phyloP scores from a whole-genome alignment of 2,329 filamentous ascomycete genomes.

The Escovopsis sp. region DNA sequence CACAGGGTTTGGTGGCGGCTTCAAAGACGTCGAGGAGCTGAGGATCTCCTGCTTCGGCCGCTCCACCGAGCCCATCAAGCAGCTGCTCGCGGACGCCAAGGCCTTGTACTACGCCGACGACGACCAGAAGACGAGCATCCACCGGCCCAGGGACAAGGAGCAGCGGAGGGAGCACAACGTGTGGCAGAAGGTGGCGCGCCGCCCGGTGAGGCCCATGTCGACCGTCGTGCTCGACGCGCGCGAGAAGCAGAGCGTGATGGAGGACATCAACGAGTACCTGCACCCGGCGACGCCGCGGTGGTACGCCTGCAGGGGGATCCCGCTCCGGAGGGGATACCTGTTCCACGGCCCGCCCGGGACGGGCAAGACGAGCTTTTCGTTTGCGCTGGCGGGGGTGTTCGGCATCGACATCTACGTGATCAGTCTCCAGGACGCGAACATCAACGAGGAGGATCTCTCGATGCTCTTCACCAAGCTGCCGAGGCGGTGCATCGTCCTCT shows the following conservation, averaged over 20 bases:
- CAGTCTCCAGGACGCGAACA: constrained; percentile 35
- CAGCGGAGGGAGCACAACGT: constrained; percentile 28
- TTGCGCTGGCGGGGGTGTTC: constrained; percentile 50
- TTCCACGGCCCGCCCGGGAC: constrained; percentile 64
- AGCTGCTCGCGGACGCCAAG: constrained; percentile 37
- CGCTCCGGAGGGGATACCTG: constrained; percentile 61
- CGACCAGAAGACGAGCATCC: constrained; percentile 41
- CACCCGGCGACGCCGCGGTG: constrained; percentile 53
- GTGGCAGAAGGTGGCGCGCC: constrained; percentile 42
- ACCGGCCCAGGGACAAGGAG: constrained; percentile 32
- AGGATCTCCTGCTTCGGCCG: constrained; percentile 40
- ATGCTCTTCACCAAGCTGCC: constrained; percentile 45
- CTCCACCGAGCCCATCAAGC: constrained; percentile 36
- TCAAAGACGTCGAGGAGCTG: constrained; percentile 37
- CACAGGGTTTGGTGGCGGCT: constrained; percentile 18
- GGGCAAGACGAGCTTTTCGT: constrained; percentile 54
- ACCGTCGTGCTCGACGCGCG: constrained; percentile 58
- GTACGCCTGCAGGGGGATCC: constrained; percentile 64
- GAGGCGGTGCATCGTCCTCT: constrained; percentile 45
- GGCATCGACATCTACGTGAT: constrained; percentile 53
- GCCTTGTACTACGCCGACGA: constrained; percentile 34
- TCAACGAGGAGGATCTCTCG: constrained; percentile 47
- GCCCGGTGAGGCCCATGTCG: constrained; percentile 54
- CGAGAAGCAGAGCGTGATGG: constrained; percentile 50
- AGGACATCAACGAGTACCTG: constrained; percentile 65